Evolutionary conservation across 768 basidiomycete genomes (phyloP).

Genomic region (Phlebiopsis flavidoalba): DNA sequence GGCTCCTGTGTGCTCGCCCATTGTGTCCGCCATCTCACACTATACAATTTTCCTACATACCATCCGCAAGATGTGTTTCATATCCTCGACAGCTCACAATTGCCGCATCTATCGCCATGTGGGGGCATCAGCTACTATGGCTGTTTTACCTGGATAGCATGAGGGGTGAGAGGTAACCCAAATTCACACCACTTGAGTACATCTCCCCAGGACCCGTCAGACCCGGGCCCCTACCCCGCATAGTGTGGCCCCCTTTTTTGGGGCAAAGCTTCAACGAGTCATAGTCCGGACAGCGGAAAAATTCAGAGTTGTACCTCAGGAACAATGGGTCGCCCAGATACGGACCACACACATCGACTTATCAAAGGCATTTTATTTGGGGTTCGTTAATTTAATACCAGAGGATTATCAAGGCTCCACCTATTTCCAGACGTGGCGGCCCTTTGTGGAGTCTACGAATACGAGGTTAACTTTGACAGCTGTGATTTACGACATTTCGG

Average conservation of each 20-base stretch:
- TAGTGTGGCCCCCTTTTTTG: too few species aligned
- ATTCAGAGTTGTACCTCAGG: constrained; percentile 31
- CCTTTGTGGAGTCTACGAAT: constrained; percentile 4
- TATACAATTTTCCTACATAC: too few species aligned
- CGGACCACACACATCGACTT: constrained; percentile 41
- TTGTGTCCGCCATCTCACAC: too few species aligned
- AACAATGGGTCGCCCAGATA: constrained; percentile 46
- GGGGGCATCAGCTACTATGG: too few species aligned
- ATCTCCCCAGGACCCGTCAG: constrained; percentile 52
- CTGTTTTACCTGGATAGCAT: too few species aligned
- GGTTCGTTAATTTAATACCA: constrained; percentile 26
- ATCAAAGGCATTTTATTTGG: constrained; percentile 38
- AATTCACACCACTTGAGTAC: constrained; percentile 38
- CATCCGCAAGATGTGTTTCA: too few species aligned
- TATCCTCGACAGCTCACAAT: too few species aligned
- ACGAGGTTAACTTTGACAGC: not conserved
- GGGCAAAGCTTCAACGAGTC: constrained; percentile 45
- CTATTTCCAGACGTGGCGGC: not conserved
- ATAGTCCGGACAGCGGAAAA: constrained; percentile 37
- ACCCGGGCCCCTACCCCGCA: constrained; percentile 30
- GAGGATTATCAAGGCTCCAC: not conserved
- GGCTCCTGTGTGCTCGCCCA: too few species aligned
- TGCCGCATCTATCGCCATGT: too few species aligned
- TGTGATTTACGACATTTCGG: not conserved
- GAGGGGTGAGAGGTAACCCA: too few species aligned